Evolutionary conservation across 768 basidiomycete species (phyloP).

Genomic region (Psilocybe subaeruginosa): DNA sequence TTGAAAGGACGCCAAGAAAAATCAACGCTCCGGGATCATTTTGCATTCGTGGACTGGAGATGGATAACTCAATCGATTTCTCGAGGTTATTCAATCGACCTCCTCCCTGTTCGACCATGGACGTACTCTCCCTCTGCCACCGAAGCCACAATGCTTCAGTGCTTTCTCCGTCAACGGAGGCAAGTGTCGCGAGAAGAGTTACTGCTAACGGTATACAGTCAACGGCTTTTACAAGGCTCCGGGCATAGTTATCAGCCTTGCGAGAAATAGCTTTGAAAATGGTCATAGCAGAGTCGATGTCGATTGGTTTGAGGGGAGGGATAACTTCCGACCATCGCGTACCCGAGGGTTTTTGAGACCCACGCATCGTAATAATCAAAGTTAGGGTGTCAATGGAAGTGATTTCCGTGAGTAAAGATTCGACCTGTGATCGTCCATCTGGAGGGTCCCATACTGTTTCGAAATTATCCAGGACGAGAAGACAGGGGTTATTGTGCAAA

Average conservation of each 20-base stretch:
- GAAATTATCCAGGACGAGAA: slow-evolving; percentile 35
- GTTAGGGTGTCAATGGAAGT: slow-evolving; percentile 21
- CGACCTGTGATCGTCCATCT: slow-evolving; percentile 23
- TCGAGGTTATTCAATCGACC: slow-evolving; percentile 32
- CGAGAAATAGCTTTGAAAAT: slow-evolving; percentile 28
- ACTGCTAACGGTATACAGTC: slow-evolving; percentile 36
- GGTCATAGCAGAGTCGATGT: slow-evolving; percentile 21
- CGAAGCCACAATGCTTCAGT: slow-evolving; percentile 29
- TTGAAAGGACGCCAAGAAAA: slow-evolving; percentile 28
- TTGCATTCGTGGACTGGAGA: slow-evolving; percentile 28
- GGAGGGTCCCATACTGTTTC: slow-evolving; percentile 34
- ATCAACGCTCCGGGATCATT: slow-evolving; percentile 25
- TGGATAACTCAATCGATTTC: slow-evolving; percentile 32
- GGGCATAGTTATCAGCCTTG: slow-evolving; percentile 22
- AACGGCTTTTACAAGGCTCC: slow-evolving; percentile 28
- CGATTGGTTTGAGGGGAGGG: slow-evolving; percentile 29
- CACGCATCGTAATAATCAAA: slow-evolving; percentile 32
- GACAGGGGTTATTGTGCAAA: slow-evolving; percentile 14
- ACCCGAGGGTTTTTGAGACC: slow-evolving; percentile 29
- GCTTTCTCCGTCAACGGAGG: slow-evolving; percentile 31
- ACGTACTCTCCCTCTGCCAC: slow-evolving; percentile 29
- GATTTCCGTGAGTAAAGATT: slow-evolving; percentile 25
- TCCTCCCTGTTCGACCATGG: slow-evolving; percentile 29
- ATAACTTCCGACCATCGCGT: slow-evolving; percentile 26
- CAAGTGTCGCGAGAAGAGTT: slow-evolving; percentile 32